These are phyloP conservation scores for Monosporascus cannonballus DNA, from an alignment of 2,329 filamentous ascomycete genomes.

Conservation along the genomic window DNA sequence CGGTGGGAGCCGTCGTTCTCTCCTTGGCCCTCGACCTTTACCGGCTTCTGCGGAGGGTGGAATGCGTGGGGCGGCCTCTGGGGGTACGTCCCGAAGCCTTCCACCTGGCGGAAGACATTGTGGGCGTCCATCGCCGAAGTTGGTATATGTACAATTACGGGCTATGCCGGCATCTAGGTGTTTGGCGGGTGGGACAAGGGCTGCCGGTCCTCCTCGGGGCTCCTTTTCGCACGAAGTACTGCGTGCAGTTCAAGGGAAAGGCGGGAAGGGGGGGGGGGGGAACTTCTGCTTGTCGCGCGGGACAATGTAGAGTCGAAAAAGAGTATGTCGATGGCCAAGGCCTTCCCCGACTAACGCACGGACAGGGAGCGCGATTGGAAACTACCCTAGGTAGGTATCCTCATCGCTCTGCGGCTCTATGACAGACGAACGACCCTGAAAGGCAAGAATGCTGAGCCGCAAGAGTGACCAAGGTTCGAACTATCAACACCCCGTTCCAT, in stretches of 20 bases:
- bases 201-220: neutral
- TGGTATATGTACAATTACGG: neutral
- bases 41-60: constrained; percentile 19
- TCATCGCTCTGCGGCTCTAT: no score
- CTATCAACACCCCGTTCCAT: no score
- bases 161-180: neutral
- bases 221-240: neutral
- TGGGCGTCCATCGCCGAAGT: constrained; percentile 48
- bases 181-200: neutral
- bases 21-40: constrained; percentile 34
- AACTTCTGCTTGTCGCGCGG: neutral
- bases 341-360: no score
- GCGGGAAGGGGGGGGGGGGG: neutral
- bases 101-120: constrained; percentile 49
- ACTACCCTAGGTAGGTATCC: no score
- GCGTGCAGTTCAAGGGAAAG: neutral
- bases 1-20: constrained; percentile 51
- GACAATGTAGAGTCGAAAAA: no score
- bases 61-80: constrained; percentile 31
- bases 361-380: no score
- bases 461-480: no score
- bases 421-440: no score
- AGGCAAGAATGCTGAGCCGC: no score
- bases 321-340: no score
- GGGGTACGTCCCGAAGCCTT: constrained; percentile 41